phyloP scores from a whole-genome alignment of 768 basidiomycete genomes.

The Macrolepiota fuliginosa region DNA sequence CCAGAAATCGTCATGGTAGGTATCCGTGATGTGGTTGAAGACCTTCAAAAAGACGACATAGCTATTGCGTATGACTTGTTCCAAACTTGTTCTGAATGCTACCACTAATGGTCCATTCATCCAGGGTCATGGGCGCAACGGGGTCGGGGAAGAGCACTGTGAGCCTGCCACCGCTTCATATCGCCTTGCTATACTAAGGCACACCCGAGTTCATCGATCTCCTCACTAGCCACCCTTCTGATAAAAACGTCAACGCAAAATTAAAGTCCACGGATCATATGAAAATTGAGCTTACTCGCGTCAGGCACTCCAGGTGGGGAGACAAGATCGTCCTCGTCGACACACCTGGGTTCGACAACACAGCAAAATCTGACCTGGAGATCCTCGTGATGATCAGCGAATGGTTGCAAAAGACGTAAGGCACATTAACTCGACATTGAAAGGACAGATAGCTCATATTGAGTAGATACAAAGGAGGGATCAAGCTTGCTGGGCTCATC shows the following conservation, averaged over 20 bases:
- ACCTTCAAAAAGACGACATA: constrained; percentile 17
- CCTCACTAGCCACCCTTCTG: constrained; percentile 13
- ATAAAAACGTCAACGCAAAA: constrained; percentile 12
- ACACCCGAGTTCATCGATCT: constrained; percentile 23
- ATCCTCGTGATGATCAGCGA: constrained; percentile 36
- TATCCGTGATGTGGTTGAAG: background rate
- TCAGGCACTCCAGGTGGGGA: constrained; percentile 17
- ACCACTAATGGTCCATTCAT: constrained; percentile 6
- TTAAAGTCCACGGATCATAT: constrained; percentile 37
- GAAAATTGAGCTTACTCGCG: constrained; percentile 28
- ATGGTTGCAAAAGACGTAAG: constrained; percentile 23
- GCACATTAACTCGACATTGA: no score
- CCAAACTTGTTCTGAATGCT: background rate
- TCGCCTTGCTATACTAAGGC: background rate
- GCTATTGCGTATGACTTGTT: constrained; percentile 19
- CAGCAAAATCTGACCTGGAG: constrained; percentile 28
- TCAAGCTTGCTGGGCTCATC: constrained; percentile 32
- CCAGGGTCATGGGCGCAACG: constrained; percentile 26
- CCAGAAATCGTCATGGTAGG: background rate
- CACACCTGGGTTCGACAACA: constrained; percentile 35
- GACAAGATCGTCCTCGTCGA: constrained; percentile 35
- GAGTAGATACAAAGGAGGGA: constrained; percentile 21
- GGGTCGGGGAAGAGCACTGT: constrained; percentile 31
- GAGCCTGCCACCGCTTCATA: background rate
- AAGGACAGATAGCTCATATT: background rate